These are phyloP conservation scores for Camellia sinensis DNA, from an alignment of 148 eudicot species.

Conservation along the genomic window DNA sequence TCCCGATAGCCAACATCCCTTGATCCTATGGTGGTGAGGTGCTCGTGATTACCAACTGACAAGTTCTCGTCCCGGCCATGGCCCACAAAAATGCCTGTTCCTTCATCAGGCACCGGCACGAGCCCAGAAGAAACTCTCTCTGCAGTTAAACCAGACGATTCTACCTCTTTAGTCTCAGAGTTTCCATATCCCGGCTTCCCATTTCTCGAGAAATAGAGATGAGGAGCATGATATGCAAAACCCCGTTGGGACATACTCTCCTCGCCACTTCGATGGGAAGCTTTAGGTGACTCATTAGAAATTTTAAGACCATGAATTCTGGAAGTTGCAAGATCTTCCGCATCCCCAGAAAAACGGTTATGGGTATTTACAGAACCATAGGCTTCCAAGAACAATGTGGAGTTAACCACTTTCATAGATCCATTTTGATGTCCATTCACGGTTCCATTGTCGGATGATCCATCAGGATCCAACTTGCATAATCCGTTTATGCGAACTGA, in stretches of 20 bases:
- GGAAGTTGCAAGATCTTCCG: constrained; percentile 35
- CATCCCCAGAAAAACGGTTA: constrained; percentile 39
- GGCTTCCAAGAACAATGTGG: neutral
- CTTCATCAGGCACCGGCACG: neutral
- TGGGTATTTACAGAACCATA: constrained; percentile 13
- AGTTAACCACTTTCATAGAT: constrained; percentile 14
- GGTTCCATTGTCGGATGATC: constrained; percentile 5
- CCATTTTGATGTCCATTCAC: constrained; percentile 16
- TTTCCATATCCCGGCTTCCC: constrained; percentile 30
- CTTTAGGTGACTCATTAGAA: constrained; percentile 21
- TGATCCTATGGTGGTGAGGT: constrained; percentile 1
- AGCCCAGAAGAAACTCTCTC: constrained; percentile 12
- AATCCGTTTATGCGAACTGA: constrained; percentile 23
- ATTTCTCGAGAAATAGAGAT: constrained; percentile 34
- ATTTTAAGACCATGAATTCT: constrained; percentile 32
- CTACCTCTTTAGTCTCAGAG: constrained; percentile 19
- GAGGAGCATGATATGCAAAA: constrained; percentile 39
- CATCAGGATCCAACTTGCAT: constrained; percentile 23
- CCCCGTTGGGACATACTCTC: constrained; percentile 17
- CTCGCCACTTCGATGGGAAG: constrained; percentile 8
- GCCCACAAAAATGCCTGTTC: neutral
- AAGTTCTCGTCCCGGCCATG: neutral
- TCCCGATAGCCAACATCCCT: constrained; percentile 8
- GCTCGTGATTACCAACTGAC: neutral
- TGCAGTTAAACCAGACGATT: constrained; percentile 9